These are phyloP conservation scores for Talaromyces atroroseus DNA, from an alignment of 2,329 filamentous ascomycete genomes.

Conservation along the genomic window DNA sequence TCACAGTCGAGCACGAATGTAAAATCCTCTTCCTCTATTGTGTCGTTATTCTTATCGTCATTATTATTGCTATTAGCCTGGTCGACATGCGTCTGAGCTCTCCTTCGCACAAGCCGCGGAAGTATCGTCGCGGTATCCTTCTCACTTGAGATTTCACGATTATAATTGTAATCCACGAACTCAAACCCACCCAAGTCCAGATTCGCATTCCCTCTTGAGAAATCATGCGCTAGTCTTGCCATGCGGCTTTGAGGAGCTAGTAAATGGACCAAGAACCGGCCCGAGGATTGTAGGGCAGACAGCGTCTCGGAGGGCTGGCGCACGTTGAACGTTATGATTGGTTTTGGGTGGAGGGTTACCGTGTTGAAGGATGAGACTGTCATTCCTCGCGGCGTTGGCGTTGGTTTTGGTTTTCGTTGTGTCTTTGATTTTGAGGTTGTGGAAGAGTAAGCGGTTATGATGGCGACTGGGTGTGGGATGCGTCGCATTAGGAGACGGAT, in stretches of 20 bases:
- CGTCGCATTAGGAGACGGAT: constrained; percentile 48
- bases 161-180: neutral
- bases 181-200: constrained; percentile 20
- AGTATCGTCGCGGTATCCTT: neutral
- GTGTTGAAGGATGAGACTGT: constrained; percentile 60
- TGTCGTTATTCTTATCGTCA: constrained; percentile 2
- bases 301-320: constrained; percentile 52
- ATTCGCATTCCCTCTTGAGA: constrained; percentile 36
- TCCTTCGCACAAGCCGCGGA: neutral
- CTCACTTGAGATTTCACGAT: neutral
- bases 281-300: constrained; percentile 44
- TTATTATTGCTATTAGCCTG: constrained; percentile 17
- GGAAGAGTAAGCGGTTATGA: constrained; percentile 43
- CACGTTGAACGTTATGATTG: constrained; percentile 59
- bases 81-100: neutral
- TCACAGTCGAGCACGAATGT: constrained; percentile 38
- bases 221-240: constrained; percentile 34
- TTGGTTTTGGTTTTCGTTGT: constrained; percentile 8
- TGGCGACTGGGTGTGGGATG: constrained; percentile 53
- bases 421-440: neutral
- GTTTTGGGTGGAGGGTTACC: constrained; percentile 50
- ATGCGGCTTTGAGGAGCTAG: constrained; percentile 32
- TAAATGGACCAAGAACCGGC: constrained; percentile 49
- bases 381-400: constrained; percentile 45
- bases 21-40: constrained; percentile 21